Evolutionary conservation across 768 basidiomycete species (phyloP).

Genomic region (Clavaria fumosa): DNA sequence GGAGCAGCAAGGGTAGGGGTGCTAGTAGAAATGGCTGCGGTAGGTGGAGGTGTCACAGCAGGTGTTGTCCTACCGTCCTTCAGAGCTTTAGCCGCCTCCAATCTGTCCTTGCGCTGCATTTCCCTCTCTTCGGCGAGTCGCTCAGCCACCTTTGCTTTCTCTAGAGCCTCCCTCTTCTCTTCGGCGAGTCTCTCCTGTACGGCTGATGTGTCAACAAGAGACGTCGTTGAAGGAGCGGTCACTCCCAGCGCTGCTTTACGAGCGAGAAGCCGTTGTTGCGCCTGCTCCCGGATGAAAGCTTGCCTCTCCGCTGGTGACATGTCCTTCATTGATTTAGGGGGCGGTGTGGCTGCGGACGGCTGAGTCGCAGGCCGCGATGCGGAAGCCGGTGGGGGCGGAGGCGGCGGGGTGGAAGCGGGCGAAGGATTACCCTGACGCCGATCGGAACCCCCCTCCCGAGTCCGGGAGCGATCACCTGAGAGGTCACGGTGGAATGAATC

Average conservation of each 20-base stretch:
- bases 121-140: constrained; percentile 71
- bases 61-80: constrained; percentile 31
- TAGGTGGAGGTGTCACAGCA: constrained; percentile 12
- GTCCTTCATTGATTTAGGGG: constrained; percentile 48
- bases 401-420: constrained; percentile 30
- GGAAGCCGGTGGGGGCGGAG: constrained; percentile 39
- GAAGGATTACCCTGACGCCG: constrained; percentile 31
- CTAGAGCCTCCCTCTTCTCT: constrained; percentile 86
- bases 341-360: constrained; percentile 36
- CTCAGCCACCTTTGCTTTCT: constrained; percentile 66
- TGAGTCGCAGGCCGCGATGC: constrained; percentile 27
- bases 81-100: constrained; percentile 60
- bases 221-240: constrained; percentile 29
- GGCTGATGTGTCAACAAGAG: constrained; percentile 50
- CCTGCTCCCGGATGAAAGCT: constrained; percentile 66
- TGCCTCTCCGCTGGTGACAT: constrained; percentile 79
- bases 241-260: constrained; percentile 80
- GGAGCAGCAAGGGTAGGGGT: constrained; percentile 22
- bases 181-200: constrained; percentile 75
- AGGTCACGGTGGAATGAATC: constrained; percentile 18
- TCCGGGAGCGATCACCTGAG: constrained; percentile 17
- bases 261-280: constrained; percentile 66
- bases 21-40: too few relatives aligned
- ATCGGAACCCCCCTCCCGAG: constrained; percentile 24
- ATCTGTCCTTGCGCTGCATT: constrained; percentile 46